Conservation (phyloP, 371 early-diverging fungal genomes). For the Syncephalastrum contaminatum region DNA sequence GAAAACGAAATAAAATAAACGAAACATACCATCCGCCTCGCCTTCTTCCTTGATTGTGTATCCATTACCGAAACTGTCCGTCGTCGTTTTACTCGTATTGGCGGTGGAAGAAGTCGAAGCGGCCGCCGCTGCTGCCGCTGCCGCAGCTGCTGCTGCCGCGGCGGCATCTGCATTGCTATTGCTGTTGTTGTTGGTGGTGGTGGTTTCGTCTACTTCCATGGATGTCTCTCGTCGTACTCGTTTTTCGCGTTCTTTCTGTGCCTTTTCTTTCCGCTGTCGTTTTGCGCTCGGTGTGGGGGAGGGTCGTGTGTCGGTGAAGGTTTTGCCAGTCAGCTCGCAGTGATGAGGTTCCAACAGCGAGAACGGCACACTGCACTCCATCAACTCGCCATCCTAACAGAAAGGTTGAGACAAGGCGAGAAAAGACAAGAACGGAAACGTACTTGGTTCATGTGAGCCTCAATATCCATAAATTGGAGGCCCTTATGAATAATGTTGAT, state of each 20-base stretch:
- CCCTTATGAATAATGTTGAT: slow-evolving; percentile 91
- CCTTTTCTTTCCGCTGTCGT: slow-evolving; percentile 54
- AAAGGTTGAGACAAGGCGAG: not conserved
- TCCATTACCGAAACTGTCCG: slow-evolving; percentile 8
- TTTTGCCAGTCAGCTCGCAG: slow-evolving; percentile 50
- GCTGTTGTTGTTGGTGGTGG: slow-evolving; percentile 5
- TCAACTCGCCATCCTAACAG: slow-evolving; percentile 73
- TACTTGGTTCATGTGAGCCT: slow-evolving; percentile 80
- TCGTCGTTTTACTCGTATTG: slow-evolving; percentile 11
- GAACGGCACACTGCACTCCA: slow-evolving; percentile 75
- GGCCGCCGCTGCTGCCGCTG: slow-evolving; percentile 8
- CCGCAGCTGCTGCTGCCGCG: not conserved
- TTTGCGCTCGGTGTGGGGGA: slow-evolving; percentile 34
- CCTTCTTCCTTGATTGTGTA: slow-evolving; percentile 19
- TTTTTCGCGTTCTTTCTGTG: slow-evolving; percentile 48
- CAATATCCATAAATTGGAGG: slow-evolving; percentile 88
- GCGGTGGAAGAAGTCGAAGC: slow-evolving; percentile 5
- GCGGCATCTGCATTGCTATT: not conserved
- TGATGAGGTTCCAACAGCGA: slow-evolving; percentile 72
- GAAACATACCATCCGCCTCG: not conserved
- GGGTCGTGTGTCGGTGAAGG: slow-evolving; percentile 12
- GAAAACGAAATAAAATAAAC: not conserved
- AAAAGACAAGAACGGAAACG: not conserved
- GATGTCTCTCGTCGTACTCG: slow-evolving; percentile 18
- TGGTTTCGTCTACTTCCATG: slow-evolving; percentile 10